Percentiles rank a stretch among this genome's conserved stretches.
Evolutionary conservation across 1,284 basidiomycete species (phyloP).

Genomic region (Cryptococcus neoformans): DNA sequence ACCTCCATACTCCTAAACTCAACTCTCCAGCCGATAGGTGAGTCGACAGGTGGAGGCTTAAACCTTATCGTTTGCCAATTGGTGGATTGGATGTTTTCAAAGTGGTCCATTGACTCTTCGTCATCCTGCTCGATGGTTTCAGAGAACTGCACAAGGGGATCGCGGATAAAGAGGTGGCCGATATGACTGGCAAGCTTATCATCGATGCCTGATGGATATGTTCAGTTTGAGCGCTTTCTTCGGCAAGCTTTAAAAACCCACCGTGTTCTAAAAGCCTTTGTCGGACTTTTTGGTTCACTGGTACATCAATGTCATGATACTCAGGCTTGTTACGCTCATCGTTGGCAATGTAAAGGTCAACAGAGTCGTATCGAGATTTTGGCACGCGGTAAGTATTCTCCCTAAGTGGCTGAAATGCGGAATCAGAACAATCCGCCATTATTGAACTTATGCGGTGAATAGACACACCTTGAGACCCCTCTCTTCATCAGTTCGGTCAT

Average conservation of each 20-base stretch:
- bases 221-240: neutral
- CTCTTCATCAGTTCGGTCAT: conserved; percentile 94
- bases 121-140: conserved; percentile 95
- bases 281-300: conserved; percentile 73
- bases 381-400: conserved; percentile 74
- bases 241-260: conserved; percentile 46
- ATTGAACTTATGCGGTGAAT: neutral
- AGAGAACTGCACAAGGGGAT: conserved; percentile 92
- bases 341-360: conserved; percentile 88
- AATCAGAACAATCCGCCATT: neutral
- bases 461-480: conserved; percentile 71
- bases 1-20: conserved; percentile 99
- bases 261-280: conserved; percentile 69
- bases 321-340: conserved; percentile 82
- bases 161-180: conserved; percentile 95
- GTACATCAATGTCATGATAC: conserved; percentile 86
- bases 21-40: conserved; percentile 94
- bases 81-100: conserved; percentile 99
- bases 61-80: conserved; percentile 99
- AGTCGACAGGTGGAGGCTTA: conserved; percentile 93
- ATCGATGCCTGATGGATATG: conserved; percentile 68
- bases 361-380: conserved; percentile 96
- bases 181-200: conserved; percentile 84
- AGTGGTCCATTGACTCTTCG: conserved; percentile 82
- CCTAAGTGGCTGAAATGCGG: conserved; percentile 63